Conservation (phyloP, 2,329 filamentous ascomycete species). For the Claviceps purpurea region DNA sequence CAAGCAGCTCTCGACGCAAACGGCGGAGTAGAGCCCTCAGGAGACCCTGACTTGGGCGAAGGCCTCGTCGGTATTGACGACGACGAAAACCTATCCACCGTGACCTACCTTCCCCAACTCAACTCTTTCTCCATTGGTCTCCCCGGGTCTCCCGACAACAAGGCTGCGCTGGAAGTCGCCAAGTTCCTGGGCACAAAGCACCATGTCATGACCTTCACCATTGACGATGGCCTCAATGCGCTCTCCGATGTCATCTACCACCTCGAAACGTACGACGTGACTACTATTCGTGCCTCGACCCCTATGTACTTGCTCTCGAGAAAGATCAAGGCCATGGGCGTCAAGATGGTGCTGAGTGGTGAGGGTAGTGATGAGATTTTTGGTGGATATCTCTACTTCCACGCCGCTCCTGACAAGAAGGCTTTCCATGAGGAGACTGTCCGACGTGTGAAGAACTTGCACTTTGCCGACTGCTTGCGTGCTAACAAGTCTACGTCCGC, state of each 20-base stretch:
- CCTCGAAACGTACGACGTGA: slow-evolving; percentile 95
- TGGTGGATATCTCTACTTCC: slow-evolving; percentile 97
- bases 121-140: slow-evolving; percentile 99
- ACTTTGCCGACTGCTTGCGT: slow-evolving; percentile 88
- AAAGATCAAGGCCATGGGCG: slow-evolving; percentile 98
- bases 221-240: slow-evolving; percentile 88
- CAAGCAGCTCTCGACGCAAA: slow-evolving; percentile 42
- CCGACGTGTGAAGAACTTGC: slow-evolving; percentile 88
- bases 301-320: slow-evolving; percentile 96
- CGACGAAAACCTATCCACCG: slow-evolving; percentile 73
- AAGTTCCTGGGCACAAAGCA: slow-evolving; percentile 96
- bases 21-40: slow-evolving; percentile 26
- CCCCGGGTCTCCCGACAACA: slow-evolving; percentile 80
- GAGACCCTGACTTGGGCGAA: slow-evolving; percentile 47
- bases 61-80: slow-evolving; percentile 90
- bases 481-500: slow-evolving; percentile 99
- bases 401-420: slow-evolving; percentile 77
- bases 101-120: slow-evolving; percentile 84
- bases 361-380: slow-evolving; percentile 98
- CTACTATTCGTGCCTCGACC: slow-evolving; percentile 93
- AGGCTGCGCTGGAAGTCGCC: slow-evolving; percentile 83
- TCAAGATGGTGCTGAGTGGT: slow-evolving; percentile 98
- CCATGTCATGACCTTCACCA: slow-evolving; percentile 95
- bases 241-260: slow-evolving; percentile 97
- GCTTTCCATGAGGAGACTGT: slow-evolving; percentile 96